Evolutionary conservation across 176 grass and related monocot species (phyloP).

Genomic region (Zoysia japonica): DNA sequence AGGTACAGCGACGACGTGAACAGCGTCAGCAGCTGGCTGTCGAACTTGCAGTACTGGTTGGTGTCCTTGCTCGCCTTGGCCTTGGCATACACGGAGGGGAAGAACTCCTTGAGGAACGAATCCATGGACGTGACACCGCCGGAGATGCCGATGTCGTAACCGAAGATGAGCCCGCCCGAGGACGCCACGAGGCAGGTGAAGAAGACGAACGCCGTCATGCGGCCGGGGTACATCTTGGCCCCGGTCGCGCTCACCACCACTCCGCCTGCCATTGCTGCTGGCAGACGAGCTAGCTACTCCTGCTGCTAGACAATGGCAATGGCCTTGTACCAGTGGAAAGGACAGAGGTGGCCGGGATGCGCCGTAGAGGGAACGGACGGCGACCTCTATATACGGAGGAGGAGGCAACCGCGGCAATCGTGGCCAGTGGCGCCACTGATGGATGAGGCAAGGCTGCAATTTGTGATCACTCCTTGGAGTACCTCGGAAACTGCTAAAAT

Average conservation of each 20-base stretch:
- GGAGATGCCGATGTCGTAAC: slow-evolving; percentile 54
- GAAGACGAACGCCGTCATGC: slow-evolving; percentile 40
- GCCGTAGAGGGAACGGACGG: background rate
- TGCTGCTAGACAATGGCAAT: background rate
- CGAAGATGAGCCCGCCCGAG: slow-evolving; percentile 40
- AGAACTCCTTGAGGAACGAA: slow-evolving; percentile 60
- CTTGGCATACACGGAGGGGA: slow-evolving; percentile 50
- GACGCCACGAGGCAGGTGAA: slow-evolving; percentile 37
- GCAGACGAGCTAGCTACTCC: background rate
- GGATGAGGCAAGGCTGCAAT: slow-evolving; percentile 34
- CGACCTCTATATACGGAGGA: slow-evolving; percentile 19
- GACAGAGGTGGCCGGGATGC: background rate
- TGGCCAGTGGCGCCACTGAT: slow-evolving; percentile 27
- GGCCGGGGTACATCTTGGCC: slow-evolving; percentile 48
- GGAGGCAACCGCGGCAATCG: background rate
- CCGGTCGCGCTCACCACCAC: slow-evolving; percentile 49
- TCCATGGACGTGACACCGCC: slow-evolving; percentile 75
- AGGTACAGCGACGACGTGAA: slow-evolving; percentile 68
- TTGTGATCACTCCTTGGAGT: slow-evolving; percentile 19
- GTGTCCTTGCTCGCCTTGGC: background rate
- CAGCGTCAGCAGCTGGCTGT: slow-evolving; percentile 57
- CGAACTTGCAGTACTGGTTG: slow-evolving; percentile 78
- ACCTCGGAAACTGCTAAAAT: slow-evolving; percentile 23
- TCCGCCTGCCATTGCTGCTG: slow-evolving; percentile 63
- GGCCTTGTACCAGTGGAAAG: background rate